These are phyloP conservation scores for Talaromyces liani DNA, from an alignment of 495 filamentous ascomycete species.

Conservation along the genomic window DNA sequence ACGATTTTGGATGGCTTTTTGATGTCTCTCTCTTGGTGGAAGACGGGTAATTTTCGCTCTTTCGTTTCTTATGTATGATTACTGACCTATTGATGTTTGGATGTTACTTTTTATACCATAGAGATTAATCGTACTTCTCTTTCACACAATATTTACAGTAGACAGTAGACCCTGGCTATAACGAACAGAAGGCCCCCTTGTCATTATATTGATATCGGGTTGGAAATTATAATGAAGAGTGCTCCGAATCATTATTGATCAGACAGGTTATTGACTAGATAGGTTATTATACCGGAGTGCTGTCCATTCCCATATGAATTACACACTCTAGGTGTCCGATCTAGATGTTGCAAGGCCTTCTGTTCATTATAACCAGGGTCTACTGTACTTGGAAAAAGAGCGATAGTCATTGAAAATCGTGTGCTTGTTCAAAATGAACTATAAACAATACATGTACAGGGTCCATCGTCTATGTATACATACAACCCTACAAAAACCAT, in stretches of 20 bases:
- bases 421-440: background rate
- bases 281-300: too few relatives aligned
- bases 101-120: background rate
- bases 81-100: background rate
- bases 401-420: background rate
- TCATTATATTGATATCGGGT: too few relatives aligned
- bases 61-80: constrained; percentile 3
- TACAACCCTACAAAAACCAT: background rate
- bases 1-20: background rate
- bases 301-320: too few relatives aligned
- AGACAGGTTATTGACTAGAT: too few relatives aligned
- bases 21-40: background rate
- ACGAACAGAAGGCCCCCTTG: too few relatives aligned
- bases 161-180: too few relatives aligned
- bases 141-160: background rate
- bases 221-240: too few relatives aligned
- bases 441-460: constrained; percentile 1
- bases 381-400: too few relatives aligned
- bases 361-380: too few relatives aligned
- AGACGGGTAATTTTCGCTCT: background rate
- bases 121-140: background rate
- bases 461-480: background rate
- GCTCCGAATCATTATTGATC: too few relatives aligned
- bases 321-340: too few relatives aligned
- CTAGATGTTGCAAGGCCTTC: too few relatives aligned